These are phyloP conservation scores for Penicillium palitans DNA, from an alignment of 2,329 filamentous ascomycete species.

Conservation along the genomic window DNA sequence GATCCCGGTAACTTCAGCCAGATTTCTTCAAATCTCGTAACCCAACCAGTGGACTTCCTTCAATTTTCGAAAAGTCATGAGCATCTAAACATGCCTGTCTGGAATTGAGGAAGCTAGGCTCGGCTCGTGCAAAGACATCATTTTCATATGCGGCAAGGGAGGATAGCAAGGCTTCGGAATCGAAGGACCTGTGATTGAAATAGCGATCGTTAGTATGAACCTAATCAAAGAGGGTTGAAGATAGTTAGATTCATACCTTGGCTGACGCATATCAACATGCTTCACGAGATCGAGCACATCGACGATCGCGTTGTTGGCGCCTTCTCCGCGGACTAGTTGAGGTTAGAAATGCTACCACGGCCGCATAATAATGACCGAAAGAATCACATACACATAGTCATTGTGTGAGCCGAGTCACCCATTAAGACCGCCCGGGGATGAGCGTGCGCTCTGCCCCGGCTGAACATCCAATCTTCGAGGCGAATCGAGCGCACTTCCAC, in stretches of 20 bases:
- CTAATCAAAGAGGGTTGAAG: neutral
- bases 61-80: slow-evolving; percentile 52
- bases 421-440: slow-evolving; percentile 49
- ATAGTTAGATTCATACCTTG: slow-evolving; percentile 5
- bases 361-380: neutral
- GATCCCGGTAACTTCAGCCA: neutral
- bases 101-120: slow-evolving; percentile 52
- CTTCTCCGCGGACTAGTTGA: slow-evolving; percentile 56
- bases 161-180: slow-evolving; percentile 1
- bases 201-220: neutral
- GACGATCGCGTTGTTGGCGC: slow-evolving; percentile 58
- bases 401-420: slow-evolving; percentile 59
- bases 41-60: slow-evolving; percentile 41
- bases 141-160: slow-evolving; percentile 45
- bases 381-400: slow-evolving; percentile 58
- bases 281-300: slow-evolving; percentile 52
- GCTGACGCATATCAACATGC: slow-evolving; percentile 23
- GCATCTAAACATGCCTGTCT: slow-evolving; percentile 57
- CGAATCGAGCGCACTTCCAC: slow-evolving; percentile 49
- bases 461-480: slow-evolving; percentile 50
- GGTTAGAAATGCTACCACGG: neutral
- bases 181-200: slow-evolving; percentile 12
- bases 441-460: slow-evolving; percentile 36
- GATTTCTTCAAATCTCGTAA: slow-evolving; percentile 31
- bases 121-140: slow-evolving; percentile 46